Percentiles rank a stretch among this genome's conserved stretches.
Conservation (phyloP, 306 rosid genomes). For the Sophora flavescens region DNA sequence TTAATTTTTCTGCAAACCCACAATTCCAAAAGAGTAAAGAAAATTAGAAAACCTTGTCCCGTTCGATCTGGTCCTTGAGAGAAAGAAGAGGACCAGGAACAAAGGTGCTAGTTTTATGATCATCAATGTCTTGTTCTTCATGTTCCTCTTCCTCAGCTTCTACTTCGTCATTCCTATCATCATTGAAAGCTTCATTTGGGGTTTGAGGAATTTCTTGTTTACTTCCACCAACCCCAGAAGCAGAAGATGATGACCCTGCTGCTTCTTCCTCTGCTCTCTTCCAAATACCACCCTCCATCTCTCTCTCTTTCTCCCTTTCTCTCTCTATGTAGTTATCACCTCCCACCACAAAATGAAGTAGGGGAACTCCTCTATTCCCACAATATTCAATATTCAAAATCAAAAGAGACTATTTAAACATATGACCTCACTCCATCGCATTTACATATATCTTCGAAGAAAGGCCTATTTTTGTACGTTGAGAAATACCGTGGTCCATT, state of each 20-base stretch:
- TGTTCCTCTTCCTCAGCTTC: slow-evolving; percentile 42
- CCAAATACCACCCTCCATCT: slow-evolving; percentile 60
- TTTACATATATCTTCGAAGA: too few species aligned
- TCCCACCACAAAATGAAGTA: not conserved
- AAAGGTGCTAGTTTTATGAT: slow-evolving; percentile 50
- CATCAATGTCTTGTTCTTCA: slow-evolving; percentile 30
- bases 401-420: too few species aligned
- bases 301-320: not conserved
- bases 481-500: too few species aligned
- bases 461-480: too few species aligned
- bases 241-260: slow-evolving; percentile 62
- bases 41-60: slow-evolving; percentile 66
- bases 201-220: slow-evolving; percentile 49
- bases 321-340: not conserved
- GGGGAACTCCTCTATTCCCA: too few species aligned
- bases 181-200: slow-evolving; percentile 41
- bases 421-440: too few species aligned
- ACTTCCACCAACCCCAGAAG: slow-evolving; percentile 45
- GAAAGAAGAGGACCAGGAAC: slow-evolving; percentile 80
- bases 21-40: not conserved
- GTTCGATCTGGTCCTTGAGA: slow-evolving; percentile 86
- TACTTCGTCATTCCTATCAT: slow-evolving; percentile 46
- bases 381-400: too few species aligned
- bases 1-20: slow-evolving; percentile 23
- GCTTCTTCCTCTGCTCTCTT: slow-evolving; percentile 69